phyloP scores from a whole-genome alignment of 768 basidiomycete genomes.

The Suillus discolor region DNA sequence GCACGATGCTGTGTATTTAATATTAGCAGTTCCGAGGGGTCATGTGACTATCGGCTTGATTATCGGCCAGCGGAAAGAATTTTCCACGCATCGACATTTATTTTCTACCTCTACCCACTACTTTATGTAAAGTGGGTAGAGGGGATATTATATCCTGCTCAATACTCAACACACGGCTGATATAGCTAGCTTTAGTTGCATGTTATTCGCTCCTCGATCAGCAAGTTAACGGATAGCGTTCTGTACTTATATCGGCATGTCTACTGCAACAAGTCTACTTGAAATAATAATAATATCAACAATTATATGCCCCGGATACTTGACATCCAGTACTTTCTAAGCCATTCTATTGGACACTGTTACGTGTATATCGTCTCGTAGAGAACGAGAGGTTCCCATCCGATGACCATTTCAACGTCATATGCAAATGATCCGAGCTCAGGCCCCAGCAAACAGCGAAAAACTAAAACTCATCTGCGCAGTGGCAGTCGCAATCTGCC shows the following conservation, averaged over 20 bases:
- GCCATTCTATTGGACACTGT: neutral
- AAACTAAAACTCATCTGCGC: conserved; percentile 58
- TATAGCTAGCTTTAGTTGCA: too few relatives aligned
- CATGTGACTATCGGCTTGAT: too few relatives aligned
- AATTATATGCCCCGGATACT: neutral
- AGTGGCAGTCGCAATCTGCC: conserved; percentile 72
- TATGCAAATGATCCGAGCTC: neutral
- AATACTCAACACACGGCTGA: too few relatives aligned
- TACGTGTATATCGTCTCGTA: neutral
- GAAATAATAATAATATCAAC: neutral
- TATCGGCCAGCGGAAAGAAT: too few relatives aligned
- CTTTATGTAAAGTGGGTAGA: too few relatives aligned
- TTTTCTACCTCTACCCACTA: too few relatives aligned
- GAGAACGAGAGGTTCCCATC: neutral
- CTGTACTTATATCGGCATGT: neutral
- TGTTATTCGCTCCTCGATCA: neutral
- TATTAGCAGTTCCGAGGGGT: too few relatives aligned
- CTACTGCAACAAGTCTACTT: neutral
- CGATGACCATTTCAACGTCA: neutral
- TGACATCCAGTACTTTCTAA: neutral
- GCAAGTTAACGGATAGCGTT: neutral
- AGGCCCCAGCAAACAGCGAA: neutral
- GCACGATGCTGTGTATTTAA: too few relatives aligned
- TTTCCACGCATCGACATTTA: too few relatives aligned
- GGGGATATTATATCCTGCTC: too few relatives aligned